phyloP scores from a whole-genome alignment of 768 basidiomycete genomes.

The Collybiopsis confluens region DNA sequence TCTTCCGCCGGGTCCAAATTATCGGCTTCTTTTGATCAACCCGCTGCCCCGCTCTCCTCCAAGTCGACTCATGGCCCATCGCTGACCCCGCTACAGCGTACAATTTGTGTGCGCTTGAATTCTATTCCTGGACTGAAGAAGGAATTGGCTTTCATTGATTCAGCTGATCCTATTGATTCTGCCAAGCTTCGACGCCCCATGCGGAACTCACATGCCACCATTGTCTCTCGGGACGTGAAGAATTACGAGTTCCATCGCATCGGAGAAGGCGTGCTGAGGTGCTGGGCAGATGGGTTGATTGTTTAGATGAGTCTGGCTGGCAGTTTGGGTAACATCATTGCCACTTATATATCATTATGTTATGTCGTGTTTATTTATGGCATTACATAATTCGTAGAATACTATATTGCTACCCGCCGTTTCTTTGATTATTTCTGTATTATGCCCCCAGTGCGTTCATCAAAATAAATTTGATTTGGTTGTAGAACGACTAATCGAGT shows the following conservation, averaged over 20 bases:
- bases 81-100: conserved; percentile 52
- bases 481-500: no score
- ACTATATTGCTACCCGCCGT: background rate
- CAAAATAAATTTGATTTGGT: no score
- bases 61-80: conserved; percentile 8
- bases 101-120: conserved; percentile 59
- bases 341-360: no score
- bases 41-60: background rate
- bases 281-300: conserved; percentile 50
- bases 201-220: conserved; percentile 67
- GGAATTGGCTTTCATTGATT: conserved; percentile 62
- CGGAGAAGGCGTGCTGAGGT: conserved; percentile 44
- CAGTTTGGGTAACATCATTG: no score
- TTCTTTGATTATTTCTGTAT: no score
- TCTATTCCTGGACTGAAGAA: conserved; percentile 66
- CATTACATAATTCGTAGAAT: background rate
- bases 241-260: conserved; percentile 34
- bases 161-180: background rate
- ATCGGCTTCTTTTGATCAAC: no score
- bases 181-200: conserved; percentile 18
- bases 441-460: no score
- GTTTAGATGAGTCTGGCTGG: conserved; percentile 18
- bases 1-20: no score
- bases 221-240: conserved; percentile 47
- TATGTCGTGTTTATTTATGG: background rate